Evolutionary conservation across 495 filamentous ascomycete genomes (phyloP).

Genomic region (Achaetomiella virescens): DNA sequence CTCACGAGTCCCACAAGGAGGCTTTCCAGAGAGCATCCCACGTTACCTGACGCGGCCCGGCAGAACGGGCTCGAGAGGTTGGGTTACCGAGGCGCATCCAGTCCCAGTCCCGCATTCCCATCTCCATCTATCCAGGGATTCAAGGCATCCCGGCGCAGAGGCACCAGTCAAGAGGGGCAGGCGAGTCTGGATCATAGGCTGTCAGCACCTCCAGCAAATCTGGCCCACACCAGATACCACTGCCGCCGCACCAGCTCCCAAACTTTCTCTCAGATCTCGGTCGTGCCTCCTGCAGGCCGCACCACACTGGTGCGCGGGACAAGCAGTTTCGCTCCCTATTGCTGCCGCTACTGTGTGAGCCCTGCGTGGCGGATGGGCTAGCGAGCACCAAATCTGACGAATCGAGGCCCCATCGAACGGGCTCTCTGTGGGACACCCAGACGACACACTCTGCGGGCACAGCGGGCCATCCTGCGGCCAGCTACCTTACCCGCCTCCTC

Average conservation of each 20-base stretch:
- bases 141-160: neutral
- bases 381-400: slow-evolving; percentile 22
- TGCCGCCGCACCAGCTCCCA: slow-evolving; percentile 2
- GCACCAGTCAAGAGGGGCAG: slow-evolving; percentile 2
- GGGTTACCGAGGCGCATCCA: slow-evolving; percentile 4
- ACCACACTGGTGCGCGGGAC: slow-evolving; percentile 2
- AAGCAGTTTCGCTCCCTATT: slow-evolving; percentile 6
- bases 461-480: slow-evolving; percentile 34
- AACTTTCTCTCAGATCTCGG: slow-evolving; percentile 26
- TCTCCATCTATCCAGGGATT: slow-evolving; percentile 2
- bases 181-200: slow-evolving; percentile 11
- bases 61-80: slow-evolving; percentile 5
- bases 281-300: slow-evolving; percentile 12
- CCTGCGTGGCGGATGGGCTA: slow-evolving; percentile 22
- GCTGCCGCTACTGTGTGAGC: slow-evolving; percentile 22
- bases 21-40: neutral
- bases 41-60: neutral
- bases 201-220: slow-evolving; percentile 16
- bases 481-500: slow-evolving; percentile 32
- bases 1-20: too few relatives aligned
- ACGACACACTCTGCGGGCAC: slow-evolving; percentile 21
- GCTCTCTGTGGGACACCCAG: slow-evolving; percentile 25
- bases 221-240: slow-evolving; percentile 17
- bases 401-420: slow-evolving; percentile 31
- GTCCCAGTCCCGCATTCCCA: neutral